phyloP scores from a whole-genome alignment of 108 stramenopile species.

The Nitzschia putrida region DNA sequence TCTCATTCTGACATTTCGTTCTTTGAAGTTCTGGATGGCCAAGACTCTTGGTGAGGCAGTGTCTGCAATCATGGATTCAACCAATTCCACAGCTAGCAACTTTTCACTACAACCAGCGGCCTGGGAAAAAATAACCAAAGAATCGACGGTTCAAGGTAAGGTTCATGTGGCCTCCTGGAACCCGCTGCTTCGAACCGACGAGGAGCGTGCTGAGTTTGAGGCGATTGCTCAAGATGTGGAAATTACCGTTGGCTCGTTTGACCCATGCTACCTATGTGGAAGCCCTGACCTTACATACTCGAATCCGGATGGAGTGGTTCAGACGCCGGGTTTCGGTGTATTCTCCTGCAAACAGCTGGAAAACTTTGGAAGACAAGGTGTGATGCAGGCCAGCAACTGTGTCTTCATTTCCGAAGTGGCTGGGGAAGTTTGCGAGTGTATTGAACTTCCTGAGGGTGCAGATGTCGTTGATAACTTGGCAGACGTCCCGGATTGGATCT shows the following conservation, averaged over 20 bases:
- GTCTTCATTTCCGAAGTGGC: background rate
- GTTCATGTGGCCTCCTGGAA: conserved; percentile 5
- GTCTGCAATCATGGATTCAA: background rate
- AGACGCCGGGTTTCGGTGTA: background rate
- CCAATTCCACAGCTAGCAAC: conserved; percentile 1
- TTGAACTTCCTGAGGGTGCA: background rate
- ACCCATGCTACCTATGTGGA: conserved; percentile 1
- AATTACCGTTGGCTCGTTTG: background rate
- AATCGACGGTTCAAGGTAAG: background rate
- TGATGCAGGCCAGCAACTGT: background rate
- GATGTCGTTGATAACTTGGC: background rate
- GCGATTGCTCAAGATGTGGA: background rate
- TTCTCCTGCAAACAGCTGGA: background rate
- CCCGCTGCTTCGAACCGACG: background rate
- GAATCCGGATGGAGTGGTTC: background rate
- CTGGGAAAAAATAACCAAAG: background rate
- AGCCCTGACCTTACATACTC: background rate
- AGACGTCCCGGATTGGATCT: background rate
- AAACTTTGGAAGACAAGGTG: background rate
- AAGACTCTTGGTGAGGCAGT: background rate
- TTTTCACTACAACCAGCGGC: background rate
- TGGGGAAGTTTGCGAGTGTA: background rate
- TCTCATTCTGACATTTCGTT: background rate
- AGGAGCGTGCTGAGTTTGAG: background rate
- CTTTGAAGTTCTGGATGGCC: background rate